Percentiles rank a stretch among this genome's conserved stretches.
Conservation (phyloP, 2,329 filamentous ascomycete species). For the Metarhizium sp. region DNA sequence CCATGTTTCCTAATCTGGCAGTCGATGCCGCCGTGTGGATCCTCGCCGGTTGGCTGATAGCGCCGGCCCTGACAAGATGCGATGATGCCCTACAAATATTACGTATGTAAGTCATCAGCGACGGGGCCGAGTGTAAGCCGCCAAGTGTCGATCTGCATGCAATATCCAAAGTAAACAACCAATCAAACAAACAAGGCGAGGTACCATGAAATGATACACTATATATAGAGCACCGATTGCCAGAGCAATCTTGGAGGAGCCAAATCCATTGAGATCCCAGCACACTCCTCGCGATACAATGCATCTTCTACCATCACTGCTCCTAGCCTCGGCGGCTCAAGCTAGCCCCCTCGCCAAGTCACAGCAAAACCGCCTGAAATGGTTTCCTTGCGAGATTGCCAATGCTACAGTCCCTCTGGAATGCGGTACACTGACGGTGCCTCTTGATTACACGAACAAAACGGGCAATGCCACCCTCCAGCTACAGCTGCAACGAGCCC, state of each 20-base stretch:
- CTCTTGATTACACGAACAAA: conserved; percentile 3
- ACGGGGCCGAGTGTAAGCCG: neutral
- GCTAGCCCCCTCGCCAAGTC: neutral
- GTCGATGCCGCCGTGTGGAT: neutral
- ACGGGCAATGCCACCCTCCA: neutral
- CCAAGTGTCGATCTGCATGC: neutral
- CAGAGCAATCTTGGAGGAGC: neutral
- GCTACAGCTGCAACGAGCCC: conserved; percentile 1
- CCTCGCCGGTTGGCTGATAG: neutral
- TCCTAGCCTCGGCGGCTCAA: neutral
- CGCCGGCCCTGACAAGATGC: neutral
- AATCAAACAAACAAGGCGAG: neutral
- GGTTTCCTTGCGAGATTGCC: neutral
- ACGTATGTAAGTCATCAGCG: too few relatives aligned
- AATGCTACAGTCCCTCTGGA: neutral
- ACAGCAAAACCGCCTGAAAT: neutral
- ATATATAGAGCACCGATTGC: neutral
- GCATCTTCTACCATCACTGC: neutral
- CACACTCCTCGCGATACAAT: neutral
- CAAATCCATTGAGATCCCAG: neutral
- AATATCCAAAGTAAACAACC: neutral
- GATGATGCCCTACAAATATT: neutral
- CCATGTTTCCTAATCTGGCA: neutral
- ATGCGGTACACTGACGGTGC: conserved; percentile 2
- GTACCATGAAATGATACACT: neutral